Evolutionary conservation across 192 early-diverging fungal genomes (phyloP), one percentile per base, ranked within the genome.

Genomic region (Backusella westeae): DNA sequence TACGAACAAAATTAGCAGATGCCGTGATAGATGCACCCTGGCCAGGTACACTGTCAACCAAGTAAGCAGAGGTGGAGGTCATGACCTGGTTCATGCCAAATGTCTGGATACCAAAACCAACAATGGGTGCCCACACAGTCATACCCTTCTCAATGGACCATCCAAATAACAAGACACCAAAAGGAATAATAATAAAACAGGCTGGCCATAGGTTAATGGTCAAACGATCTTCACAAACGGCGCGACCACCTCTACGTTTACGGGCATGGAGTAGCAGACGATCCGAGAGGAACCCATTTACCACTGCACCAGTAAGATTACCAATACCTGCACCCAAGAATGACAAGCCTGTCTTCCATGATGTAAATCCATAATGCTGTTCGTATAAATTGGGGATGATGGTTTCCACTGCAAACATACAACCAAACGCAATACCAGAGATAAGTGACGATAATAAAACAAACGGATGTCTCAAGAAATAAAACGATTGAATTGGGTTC

Each of bases 321-420:
- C 86, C 86, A 52, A 71, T 17, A 32, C 38, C 21, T 66, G 35
- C 32, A 41, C 35, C 19, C n/a, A 23, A 56, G 23, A 10, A 73
- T 21, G 19, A 46, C 19, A 71, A 67, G 78, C 80, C 80, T 72
- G 80, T 78, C 53, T 81, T 76, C 80, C 80, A 81, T 7, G 80
- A 75, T 9, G 67, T 74, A 44, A 83, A 76, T 21, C 52, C 52
- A 69, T 80, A 83, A 63, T 73, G 36, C 29, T 26, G 7, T 15
- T 39, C 34, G 34, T 80, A 83, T 5, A 73, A 49, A 8, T 35
- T 52, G 1, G 82, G 82, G 10, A 83, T 80, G 12, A 83, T 67
- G 6, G 82, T 83, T 74, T 80, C 78, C 14, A 83, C 80, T 42
- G 85, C 78, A 65, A 86, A 86, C 87, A 88, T 88, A 36, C 81